A percentile compares a stretch with the other conserved stretches of the same genome.
phyloP scores from a whole-genome alignment of 2,329 filamentous ascomycete genomes.

The Ceratocystis papillata region DNA sequence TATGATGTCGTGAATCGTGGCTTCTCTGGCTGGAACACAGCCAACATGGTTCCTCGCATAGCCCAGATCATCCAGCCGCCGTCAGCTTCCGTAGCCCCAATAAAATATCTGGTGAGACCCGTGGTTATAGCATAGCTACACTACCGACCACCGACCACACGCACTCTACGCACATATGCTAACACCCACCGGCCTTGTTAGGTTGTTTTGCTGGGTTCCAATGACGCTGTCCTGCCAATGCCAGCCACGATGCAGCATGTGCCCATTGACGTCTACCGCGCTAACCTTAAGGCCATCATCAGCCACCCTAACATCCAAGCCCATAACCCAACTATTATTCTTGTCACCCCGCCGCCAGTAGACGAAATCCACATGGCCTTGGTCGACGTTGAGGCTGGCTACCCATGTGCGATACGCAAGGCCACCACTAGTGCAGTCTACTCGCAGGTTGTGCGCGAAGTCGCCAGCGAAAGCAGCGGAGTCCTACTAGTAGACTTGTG shows the following conservation, averaged over 20 bases:
- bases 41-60: slow-evolving; percentile 59
- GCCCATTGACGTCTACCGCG: slow-evolving; percentile 60
- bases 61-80: slow-evolving; percentile 60
- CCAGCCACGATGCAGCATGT: slow-evolving; percentile 61
- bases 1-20: slow-evolving; percentile 85
- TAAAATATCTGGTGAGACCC: slow-evolving; percentile 54
- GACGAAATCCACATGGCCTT: slow-evolving; percentile 58
- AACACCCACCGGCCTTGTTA: slow-evolving; percentile 30
- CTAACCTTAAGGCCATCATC: slow-evolving; percentile 62
- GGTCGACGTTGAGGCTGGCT: slow-evolving; percentile 40
- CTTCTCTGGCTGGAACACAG: slow-evolving; percentile 74
- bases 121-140: too few species aligned
- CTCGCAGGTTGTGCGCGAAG: slow-evolving; percentile 48
- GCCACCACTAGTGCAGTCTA: slow-evolving; percentile 44
- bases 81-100: slow-evolving; percentile 43
- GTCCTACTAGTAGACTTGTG: slow-evolving; percentile 70
- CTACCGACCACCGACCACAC: too few species aligned
- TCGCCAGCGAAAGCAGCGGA: slow-evolving; percentile 59
- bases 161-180: neutral
- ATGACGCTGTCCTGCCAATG: slow-evolving; percentile 65
- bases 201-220: slow-evolving; percentile 78
- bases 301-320: slow-evolving; percentile 57
- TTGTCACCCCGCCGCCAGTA: slow-evolving; percentile 73
- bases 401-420: slow-evolving; percentile 36
- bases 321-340: slow-evolving; percentile 61